phyloP scores from a whole-genome alignment of 1,284 basidiomycete species.

The Pterula multifida region DNA sequence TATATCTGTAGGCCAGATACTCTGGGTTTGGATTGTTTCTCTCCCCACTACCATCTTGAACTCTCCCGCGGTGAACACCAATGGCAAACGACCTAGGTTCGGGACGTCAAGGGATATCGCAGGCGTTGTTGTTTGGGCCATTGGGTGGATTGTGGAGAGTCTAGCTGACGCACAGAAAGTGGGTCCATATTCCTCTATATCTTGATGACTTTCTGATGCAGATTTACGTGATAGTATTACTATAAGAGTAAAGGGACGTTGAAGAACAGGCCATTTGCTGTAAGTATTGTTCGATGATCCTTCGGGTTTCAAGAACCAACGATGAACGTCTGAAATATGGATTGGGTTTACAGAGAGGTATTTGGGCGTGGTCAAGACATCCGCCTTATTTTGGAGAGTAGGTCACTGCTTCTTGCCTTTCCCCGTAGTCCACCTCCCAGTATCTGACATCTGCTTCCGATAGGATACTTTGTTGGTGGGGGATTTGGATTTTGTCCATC shows the following conservation, averaged over 20 bases:
- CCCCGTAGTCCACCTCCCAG: too few species aligned
- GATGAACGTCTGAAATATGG: neutral
- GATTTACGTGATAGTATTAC: conserved; percentile 25
- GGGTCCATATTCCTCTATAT: neutral
- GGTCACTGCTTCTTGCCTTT: conserved; percentile 18
- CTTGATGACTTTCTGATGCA: neutral
- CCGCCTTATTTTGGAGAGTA: conserved; percentile 72
- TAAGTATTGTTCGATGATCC: conserved; percentile 14
- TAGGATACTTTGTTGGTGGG: conserved; percentile 68
- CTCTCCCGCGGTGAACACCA: conserved; percentile 51
- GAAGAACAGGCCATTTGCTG: conserved; percentile 37
- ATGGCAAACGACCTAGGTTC: conserved; percentile 29
- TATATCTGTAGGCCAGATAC: conserved; percentile 1
- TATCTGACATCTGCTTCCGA: conserved; percentile 1
- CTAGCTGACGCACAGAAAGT: conserved; percentile 60
- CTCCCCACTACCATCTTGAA: conserved; percentile 56
- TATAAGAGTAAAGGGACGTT: conserved; percentile 45
- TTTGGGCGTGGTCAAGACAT: conserved; percentile 55
- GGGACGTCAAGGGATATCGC: conserved; percentile 57
- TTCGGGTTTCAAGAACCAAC: neutral
- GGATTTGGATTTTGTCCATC: conserved; percentile 53
- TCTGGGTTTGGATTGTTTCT: conserved; percentile 56
- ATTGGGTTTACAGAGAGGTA: conserved; percentile 25
- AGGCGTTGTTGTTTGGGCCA: conserved; percentile 52
- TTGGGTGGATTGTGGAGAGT: conserved; percentile 53